These are phyloP conservation scores for Intubia oerlemansii DNA, from an alignment of 2,329 filamentous ascomycete species.

Conservation along the genomic window DNA sequence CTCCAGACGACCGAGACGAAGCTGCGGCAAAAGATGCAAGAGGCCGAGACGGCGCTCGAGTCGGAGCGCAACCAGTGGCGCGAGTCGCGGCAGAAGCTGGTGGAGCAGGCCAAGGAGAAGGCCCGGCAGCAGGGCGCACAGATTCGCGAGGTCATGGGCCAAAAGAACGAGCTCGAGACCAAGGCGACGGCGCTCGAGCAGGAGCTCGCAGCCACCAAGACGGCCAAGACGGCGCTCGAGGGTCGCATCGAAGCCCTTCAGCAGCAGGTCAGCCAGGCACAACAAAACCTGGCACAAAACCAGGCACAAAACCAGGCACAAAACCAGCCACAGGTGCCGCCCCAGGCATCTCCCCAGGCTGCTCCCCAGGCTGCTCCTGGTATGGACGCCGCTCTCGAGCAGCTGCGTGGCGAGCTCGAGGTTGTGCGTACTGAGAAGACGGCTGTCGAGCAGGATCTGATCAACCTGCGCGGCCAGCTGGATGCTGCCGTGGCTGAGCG, in stretches of 20 bases:
- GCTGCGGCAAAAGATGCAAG: conserved; percentile 30
- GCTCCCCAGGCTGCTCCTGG: conserved; percentile 15
- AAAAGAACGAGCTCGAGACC: conserved; percentile 29
- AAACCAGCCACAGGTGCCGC: neutral
- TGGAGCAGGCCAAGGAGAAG: conserved; percentile 42
- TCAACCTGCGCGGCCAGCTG: conserved; percentile 33
- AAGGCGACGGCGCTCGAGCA: conserved; percentile 20
- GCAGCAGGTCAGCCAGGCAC: conserved; percentile 10
- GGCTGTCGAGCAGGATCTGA: conserved; percentile 41
- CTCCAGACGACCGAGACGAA: conserved; percentile 27
- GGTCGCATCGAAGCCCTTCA: conserved; percentile 3
- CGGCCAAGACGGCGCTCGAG: conserved; percentile 12
- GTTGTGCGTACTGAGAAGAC: conserved; percentile 46
- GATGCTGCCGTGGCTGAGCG: conserved; percentile 39
- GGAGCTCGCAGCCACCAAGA: conserved; percentile 32
- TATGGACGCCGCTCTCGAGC: conserved; percentile 21
- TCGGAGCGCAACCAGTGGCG: conserved; percentile 33
- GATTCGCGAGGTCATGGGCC: conserved; percentile 30
- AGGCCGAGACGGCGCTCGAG: conserved; percentile 29
- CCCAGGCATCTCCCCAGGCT: neutral
- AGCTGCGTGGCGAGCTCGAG: conserved; percentile 39
- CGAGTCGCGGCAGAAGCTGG: conserved; percentile 27
- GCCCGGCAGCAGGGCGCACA: conserved; percentile 29
- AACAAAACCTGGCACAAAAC: neutral
- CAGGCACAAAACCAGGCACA: neutral